phyloP scores from a whole-genome alignment of 176 grass and related monocot species.

The Secale cereale region DNA sequence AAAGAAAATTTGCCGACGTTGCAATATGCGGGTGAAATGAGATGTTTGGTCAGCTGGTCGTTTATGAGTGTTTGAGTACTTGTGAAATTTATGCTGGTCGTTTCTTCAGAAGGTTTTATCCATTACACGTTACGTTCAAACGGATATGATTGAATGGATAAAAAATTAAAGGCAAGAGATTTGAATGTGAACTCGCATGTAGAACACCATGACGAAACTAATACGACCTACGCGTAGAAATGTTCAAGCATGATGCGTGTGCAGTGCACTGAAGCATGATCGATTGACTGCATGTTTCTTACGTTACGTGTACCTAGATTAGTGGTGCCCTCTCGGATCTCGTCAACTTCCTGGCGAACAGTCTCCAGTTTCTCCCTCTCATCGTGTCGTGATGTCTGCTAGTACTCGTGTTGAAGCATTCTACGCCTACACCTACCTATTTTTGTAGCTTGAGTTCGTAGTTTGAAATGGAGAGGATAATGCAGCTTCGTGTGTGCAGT shows the following conservation, averaged over 20 bases:
- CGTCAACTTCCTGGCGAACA: not conserved
- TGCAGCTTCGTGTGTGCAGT: not conserved
- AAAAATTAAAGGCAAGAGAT: not conserved
- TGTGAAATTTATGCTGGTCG: no score
- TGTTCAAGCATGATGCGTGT: not conserved
- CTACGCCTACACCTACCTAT: not conserved
- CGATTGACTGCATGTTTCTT: not conserved
- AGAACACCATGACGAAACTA: not conserved
- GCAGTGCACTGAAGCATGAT: not conserved
- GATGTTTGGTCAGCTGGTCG: no score
- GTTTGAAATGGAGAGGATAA: not conserved
- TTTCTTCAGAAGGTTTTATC: no score
- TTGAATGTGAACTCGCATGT: slow-evolving; percentile 19
- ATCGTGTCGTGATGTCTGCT: not conserved
- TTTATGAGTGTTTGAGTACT: not conserved
- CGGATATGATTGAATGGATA: not conserved
- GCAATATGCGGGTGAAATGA: no score
- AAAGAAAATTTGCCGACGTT: no score
- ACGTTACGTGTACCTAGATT: not conserved
- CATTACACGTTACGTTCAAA: not conserved
- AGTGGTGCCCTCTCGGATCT: not conserved
- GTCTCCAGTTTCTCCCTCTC: not conserved
- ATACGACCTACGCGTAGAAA: not conserved
- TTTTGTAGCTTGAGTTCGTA: no score
- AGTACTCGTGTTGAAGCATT: not conserved